These are phyloP conservation scores for Talaromyces verruculosus DNA, from an alignment of 2,329 filamentous ascomycete genomes.

Conservation along the genomic window DNA sequence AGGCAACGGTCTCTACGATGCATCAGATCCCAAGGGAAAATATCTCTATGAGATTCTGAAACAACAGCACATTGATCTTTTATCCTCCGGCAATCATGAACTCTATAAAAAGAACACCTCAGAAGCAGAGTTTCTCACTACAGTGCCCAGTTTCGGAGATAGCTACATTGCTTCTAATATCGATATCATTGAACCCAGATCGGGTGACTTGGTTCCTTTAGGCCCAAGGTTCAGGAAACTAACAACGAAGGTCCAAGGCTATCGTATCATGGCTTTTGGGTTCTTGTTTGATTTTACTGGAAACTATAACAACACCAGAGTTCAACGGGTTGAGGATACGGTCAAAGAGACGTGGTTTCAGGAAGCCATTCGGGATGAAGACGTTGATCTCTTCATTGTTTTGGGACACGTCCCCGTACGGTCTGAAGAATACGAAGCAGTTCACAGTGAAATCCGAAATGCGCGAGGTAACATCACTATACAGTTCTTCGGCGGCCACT, in stretches of 20 bases:
- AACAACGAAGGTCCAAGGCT: slow-evolving; percentile 82
- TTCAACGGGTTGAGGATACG: slow-evolving; percentile 75
- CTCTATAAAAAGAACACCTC: slow-evolving; percentile 80
- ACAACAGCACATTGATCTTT: slow-evolving; percentile 77
- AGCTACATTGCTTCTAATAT: slow-evolving; percentile 90
- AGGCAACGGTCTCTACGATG: slow-evolving; percentile 92
- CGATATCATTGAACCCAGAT: slow-evolving; percentile 75
- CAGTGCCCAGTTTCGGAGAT: slow-evolving; percentile 77
- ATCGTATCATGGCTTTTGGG: slow-evolving; percentile 83
- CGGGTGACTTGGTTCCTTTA: slow-evolving; percentile 70
- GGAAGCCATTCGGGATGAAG: slow-evolving; percentile 71
- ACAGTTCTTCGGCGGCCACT: slow-evolving; percentile 87
- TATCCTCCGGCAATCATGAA: slow-evolving; percentile 92
- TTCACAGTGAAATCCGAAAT: slow-evolving; percentile 76
- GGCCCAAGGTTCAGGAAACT: slow-evolving; percentile 85
- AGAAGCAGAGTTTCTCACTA: slow-evolving; percentile 72
- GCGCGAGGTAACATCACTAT: slow-evolving; percentile 80
- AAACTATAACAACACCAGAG: slow-evolving; percentile 86
- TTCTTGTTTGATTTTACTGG: slow-evolving; percentile 93
- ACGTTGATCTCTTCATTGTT: slow-evolving; percentile 83
- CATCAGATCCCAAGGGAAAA: slow-evolving; percentile 79
- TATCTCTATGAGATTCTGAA: slow-evolving; percentile 87
- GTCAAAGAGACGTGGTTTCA: slow-evolving; percentile 88
- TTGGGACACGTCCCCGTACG: slow-evolving; percentile 80
- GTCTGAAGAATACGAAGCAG: slow-evolving; percentile 72